Percentiles rank a stretch among this genome's conserved stretches.
phyloP scores from a whole-genome alignment of 1,284 basidiomycete species.

The Rhodotorula sp. region DNA sequence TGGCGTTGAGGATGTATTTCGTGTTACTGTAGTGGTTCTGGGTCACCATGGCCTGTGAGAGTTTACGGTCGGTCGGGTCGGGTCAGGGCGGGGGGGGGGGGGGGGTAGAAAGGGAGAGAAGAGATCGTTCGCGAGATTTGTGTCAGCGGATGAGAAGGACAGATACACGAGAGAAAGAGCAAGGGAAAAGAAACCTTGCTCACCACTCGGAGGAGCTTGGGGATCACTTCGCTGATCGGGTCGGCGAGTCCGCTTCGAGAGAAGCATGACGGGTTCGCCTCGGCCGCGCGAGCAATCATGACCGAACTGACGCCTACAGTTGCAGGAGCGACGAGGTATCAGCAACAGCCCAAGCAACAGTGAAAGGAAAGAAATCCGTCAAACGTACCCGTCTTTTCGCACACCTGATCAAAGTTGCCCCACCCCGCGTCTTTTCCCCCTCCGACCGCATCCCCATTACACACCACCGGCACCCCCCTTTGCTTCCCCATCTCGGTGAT shows the following conservation, averaged over 20 bases:
- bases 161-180: slow-evolving; percentile 23
- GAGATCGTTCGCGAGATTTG: not conserved
- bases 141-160: not conserved
- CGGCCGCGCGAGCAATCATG: slow-evolving; percentile 94
- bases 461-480: slow-evolving; percentile 73
- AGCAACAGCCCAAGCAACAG: slow-evolving; percentile 5
- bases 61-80: not conserved
- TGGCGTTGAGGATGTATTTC: slow-evolving; percentile 75
- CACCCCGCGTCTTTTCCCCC: slow-evolving; percentile 61
- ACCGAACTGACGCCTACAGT: slow-evolving; percentile 74
- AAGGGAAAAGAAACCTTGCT: slow-evolving; percentile 45
- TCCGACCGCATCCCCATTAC: slow-evolving; percentile 89
- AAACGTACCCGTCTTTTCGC: slow-evolving; percentile 62
- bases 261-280: slow-evolving; percentile 89
- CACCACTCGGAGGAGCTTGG: slow-evolving; percentile 73
- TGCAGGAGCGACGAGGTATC: slow-evolving; percentile 1
- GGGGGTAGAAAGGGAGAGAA: not conserved
- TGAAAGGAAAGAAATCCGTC: not conserved
- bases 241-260: slow-evolving; percentile 62
- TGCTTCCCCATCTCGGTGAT: slow-evolving; percentile 74
- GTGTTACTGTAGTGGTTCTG: slow-evolving; percentile 70
- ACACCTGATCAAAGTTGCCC: slow-evolving; percentile 46
- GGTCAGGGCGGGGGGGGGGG: too few relatives aligned
- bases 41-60: slow-evolving; percentile 53
- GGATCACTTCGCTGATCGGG: slow-evolving; percentile 68